Percentiles rank a stretch among this genome's conserved stretches.
Conservation (phyloP, 768 basidiomycete species). For the Rhodotorula sphaerocarpa region DNA sequence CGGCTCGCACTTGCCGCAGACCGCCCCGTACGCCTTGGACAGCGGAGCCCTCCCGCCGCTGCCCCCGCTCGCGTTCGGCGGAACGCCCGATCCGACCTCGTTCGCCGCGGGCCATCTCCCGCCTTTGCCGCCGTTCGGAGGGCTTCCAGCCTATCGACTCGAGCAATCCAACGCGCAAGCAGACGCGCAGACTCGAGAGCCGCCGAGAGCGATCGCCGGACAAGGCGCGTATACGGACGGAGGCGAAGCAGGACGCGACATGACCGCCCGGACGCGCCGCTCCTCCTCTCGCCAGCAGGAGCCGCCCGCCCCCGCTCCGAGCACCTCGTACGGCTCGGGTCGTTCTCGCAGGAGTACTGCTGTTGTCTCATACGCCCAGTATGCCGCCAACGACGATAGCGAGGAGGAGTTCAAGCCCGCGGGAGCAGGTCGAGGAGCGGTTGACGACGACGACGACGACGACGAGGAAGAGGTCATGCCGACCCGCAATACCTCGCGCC, state of each 20-base stretch:
- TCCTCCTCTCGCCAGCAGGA: not conserved
- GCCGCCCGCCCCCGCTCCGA: no score
- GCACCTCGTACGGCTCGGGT: not conserved
- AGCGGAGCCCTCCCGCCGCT: not conserved
- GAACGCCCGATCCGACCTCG: not conserved
- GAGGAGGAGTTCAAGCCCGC: not conserved
- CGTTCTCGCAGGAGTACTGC: not conserved
- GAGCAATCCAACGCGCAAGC: no score
- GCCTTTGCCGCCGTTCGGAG: no score
- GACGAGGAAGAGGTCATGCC: not conserved
- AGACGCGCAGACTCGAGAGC: no score
- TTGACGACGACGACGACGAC: not conserved
- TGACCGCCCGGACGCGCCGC: not conserved
- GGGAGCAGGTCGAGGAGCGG: not conserved
- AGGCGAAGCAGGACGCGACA: not conserved
- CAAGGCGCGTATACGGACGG: not conserved
- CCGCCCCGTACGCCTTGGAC: not conserved
- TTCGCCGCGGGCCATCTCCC: no score
- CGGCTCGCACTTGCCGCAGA: no score
- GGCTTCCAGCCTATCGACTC: no score
- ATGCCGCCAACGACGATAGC: not conserved
- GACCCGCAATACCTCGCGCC: not conserved
- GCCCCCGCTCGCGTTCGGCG: not conserved
- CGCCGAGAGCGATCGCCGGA: not conserved
- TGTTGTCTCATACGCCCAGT: not conserved